phyloP scores from a whole-genome alignment of 352 stramenopile genomes.

The Nothophytophthora sp. region DNA sequence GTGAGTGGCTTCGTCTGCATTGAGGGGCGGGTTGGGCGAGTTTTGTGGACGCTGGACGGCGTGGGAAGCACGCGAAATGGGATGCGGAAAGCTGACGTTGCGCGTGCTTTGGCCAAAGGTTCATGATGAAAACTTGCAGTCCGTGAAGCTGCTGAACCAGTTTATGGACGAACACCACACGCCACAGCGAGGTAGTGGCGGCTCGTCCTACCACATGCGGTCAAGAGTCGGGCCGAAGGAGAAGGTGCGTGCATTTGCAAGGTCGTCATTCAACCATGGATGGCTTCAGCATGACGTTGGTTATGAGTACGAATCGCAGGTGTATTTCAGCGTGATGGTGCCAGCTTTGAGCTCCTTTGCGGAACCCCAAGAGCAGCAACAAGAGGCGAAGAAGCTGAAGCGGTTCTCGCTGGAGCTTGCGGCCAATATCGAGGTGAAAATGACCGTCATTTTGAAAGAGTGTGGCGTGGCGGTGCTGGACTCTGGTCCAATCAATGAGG shows the following conservation, averaged over 20 bases:
- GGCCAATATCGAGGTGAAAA: slow-evolving; percentile 46
- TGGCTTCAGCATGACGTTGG: no score
- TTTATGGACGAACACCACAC: slow-evolving; percentile 61
- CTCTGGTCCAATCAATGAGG: slow-evolving; percentile 2
- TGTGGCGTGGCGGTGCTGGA: slow-evolving; percentile 40
- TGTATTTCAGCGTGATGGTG: slow-evolving; percentile 42
- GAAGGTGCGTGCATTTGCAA: slow-evolving; percentile 10
- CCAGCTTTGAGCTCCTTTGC: slow-evolving; percentile 4
- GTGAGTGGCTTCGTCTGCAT: slow-evolving; percentile 5
- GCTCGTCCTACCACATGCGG: slow-evolving; percentile 8
- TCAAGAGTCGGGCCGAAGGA: slow-evolving; percentile 3
- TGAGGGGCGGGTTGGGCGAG: no score
- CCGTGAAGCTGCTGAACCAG: slow-evolving; percentile 71
- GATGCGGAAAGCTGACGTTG: background rate
- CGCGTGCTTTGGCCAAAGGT: slow-evolving; percentile 21
- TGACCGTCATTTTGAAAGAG: slow-evolving; percentile 49
- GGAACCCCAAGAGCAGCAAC: background rate
- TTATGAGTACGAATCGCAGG: slow-evolving; percentile 7
- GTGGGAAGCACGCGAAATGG: background rate
- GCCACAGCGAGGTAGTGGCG: slow-evolving; percentile 4
- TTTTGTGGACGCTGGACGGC: no score
- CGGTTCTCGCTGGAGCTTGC: slow-evolving; percentile 49
- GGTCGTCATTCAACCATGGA: background rate
- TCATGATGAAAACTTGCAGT: slow-evolving; percentile 71
- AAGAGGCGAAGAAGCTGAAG: slow-evolving; percentile 31